Evolutionary conservation across 306 rosid genomes (phyloP), one percentile per base, ranked within the genome.

Genomic region (Acacia crassicarpa): DNA sequence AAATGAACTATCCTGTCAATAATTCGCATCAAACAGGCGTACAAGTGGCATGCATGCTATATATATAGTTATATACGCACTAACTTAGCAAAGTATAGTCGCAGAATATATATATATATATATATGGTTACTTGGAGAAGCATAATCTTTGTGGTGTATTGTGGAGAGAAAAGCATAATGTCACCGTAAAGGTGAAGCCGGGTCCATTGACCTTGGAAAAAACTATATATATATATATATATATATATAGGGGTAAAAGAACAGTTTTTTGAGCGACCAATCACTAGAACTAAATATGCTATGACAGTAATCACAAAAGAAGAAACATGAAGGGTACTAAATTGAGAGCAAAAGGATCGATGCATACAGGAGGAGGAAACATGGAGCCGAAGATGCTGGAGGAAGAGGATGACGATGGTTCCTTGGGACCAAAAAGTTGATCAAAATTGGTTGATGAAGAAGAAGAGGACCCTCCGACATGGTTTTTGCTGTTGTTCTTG

Each of bases 391-490:
- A 90, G 49, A 90, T 44, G 46, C 85, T 87, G 58, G 85, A 40
- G 35, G 94, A 83, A 20, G 89, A 40, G 46, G 97, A 86, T 82
- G 88, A 40, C 12, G 88, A 56, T 2, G 87, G 77, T 38, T 90
- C 80, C 78, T 76, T 89, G 38, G 94, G 97, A 58, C 97, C 97
- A 73, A 94, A 94, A 77, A 94, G 91, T 72, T 89, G 90, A 82
- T 92, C 97, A 11, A 92, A 85, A 30, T 80, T 86, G 82, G 48
- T 73, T 16, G 88, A 44, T 40, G 97, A 87, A 38, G 91, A 85
- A 32, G 91, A 85, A 38, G 90, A 85, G 33, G 91, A 85, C 20
- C 80, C 81, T 38, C 78, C 85, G 3, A 74, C 76, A 68, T 85
- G 85, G 48, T 80, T 92, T 85, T 87, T 87, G 81, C 74, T 81